Conservation (phyloP, 345 rosid species). For the Raphanus raphanistrum region DNA sequence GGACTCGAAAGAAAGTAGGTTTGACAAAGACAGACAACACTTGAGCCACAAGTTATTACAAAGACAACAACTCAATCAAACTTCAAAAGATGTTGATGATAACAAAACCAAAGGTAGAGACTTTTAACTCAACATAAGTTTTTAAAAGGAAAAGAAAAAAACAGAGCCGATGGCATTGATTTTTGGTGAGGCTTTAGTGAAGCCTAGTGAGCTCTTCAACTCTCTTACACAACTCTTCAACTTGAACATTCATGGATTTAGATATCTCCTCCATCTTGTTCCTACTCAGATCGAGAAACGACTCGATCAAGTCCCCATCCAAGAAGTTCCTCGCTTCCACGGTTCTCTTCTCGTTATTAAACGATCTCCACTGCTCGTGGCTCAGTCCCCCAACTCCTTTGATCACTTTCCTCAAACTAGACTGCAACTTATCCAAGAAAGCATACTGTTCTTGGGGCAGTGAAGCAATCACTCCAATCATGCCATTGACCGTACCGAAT, state of each 20-base stretch:
- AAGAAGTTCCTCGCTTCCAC: constrained; percentile 82
- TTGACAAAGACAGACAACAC: background rate
- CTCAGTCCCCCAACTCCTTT: constrained; percentile 96
- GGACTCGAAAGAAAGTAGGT: background rate
- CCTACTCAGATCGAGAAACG: constrained; percentile 85
- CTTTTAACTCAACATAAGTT: background rate
- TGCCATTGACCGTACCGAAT: constrained; percentile 88
- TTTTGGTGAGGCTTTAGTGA: constrained; percentile 49
- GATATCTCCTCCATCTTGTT: constrained; percentile 85
- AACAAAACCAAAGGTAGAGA: constrained; percentile 7
- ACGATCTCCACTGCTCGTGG: constrained; percentile 98
- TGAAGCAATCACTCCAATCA: constrained; percentile 93
- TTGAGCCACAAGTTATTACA: constrained; percentile 10
- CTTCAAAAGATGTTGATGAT: constrained; percentile 11
- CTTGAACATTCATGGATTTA: constrained; percentile 59
- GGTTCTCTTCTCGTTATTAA: constrained; percentile 88
- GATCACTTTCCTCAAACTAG: constrained; percentile 80
- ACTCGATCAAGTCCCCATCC: constrained; percentile 89
- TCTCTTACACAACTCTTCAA: constrained; percentile 42
- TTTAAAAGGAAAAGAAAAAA: background rate
- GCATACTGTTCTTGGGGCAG: constrained; percentile 77
- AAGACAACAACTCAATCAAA: constrained; percentile 7
- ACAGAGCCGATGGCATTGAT: constrained; percentile 8
- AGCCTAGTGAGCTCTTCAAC: constrained; percentile 92
- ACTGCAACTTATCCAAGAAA: constrained; percentile 82